Base-by-base conservation (phyloP, 441 rosid species). In the Eruca vesicaria region DNA sequence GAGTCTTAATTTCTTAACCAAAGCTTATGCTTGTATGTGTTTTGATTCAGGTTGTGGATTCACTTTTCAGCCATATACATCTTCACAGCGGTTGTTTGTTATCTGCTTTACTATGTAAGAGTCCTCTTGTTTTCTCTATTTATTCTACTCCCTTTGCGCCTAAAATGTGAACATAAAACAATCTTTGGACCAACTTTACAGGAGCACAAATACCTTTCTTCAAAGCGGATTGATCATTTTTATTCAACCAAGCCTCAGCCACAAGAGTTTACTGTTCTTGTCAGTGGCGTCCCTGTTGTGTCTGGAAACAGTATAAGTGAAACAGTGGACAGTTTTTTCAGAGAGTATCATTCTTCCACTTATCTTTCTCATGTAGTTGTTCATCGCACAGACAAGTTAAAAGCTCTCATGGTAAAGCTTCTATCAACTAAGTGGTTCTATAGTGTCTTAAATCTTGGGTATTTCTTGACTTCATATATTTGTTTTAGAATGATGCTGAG, bases 51-150 rank as follows among this genome's bases (percentile, higher is more conserved):
- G 99, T 74, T 95, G 74, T 95, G 98, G 99, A 70, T 91, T 79
- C 99, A 93, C 89, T 95, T 95, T 78, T 86, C 86, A 66, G 96
- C 99, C 62, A 90, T 86, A 73, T 95, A 95, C 84, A 65, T 89
- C 74, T 86, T 95, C 82, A 91, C 99, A 0, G 92, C 85, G 38
- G 82, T 87, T 79, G 98, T 95, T 78, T 93, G 99, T 91, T 89
- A 79, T 84, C 90, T 95, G 71, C 97, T 95, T 67, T 91, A 87
- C 81, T 45, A 15, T 70, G 98, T 95, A 84, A 92, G 98, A 82
- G 33, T 45, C 58, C 63, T 41, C 11, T 73, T 79, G 32, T 52
- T 60, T 57, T 19, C 52, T 35, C 58, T 61, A 38, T 73, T 48
- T 32, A 7, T 31, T 33, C 38, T 32, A 66, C 61, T 61, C 60